Evolutionary conservation across 768 basidiomycete genomes (phyloP), one percentile per base, ranked within the genome.

Genomic region (Pilatotrama ljubarskyi): DNA sequence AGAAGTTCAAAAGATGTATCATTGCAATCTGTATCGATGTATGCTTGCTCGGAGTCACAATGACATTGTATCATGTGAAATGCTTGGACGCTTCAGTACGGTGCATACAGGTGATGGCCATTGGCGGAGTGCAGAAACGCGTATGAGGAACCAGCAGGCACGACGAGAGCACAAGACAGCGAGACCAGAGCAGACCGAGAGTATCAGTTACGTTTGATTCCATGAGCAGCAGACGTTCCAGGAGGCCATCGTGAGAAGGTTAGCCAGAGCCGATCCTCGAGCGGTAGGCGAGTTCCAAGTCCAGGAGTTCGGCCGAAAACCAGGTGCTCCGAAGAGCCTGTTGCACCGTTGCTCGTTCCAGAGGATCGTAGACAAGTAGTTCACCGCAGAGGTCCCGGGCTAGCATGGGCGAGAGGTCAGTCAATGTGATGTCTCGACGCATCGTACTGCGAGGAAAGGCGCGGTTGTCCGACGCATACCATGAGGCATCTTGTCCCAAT

Each of bases 231-330:
- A 40, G 11, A 29, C 32, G 17, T n/a, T 18, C 7, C 15, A 25
- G 37, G 32, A 36, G 25, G 14, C 14, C 18, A 11, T 20, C 25
- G 18, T 26, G 22, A 25, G 3, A 18, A 11, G 44, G 18, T 49
- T 41, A 64, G 36, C 43, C 58, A 36, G 59, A 51, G 42, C 57
- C 55, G 20, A 89, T 78, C 51, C 87, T 81, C 50, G 79, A 78
- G 57, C 75, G 76, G 73, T 90, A 92, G 18, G 85, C 80, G 20
- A 73, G 74, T 59, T 86, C 79, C 51, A 94, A 77, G 51, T 85
- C 84, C 24, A 79, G 72, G 26, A 83, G 68, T 66, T 93, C 90
- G 36, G 74, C 78, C 20, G 70, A 67, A 59, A 94, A 91, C 91
- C 91, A 94, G 26, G 66, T 62, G 70, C 82, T 84, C 60, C 79